Evolutionary conservation across 495 filamentous ascomycete species (phyloP).

Genomic region (Xylaria castorea): DNA sequence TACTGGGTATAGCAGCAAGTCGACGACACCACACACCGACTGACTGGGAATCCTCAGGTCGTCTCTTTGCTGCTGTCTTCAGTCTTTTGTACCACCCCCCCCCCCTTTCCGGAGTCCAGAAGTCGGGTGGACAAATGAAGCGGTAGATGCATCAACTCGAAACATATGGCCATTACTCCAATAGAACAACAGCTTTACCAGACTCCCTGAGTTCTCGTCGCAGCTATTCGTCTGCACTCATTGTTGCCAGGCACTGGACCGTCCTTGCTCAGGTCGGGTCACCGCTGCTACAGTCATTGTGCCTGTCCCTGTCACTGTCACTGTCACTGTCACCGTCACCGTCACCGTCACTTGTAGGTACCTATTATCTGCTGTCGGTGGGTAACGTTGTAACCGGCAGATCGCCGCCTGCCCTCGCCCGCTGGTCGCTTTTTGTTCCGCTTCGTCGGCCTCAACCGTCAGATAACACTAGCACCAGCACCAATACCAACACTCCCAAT

Average conservation of each 20-base stretch:
- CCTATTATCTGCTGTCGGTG: not conserved
- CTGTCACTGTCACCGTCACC: not conserved
- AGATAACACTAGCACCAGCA: not conserved
- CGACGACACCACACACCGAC: conserved; percentile 1
- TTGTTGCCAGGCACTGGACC: not conserved
- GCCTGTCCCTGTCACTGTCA: not conserved
- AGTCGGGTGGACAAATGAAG: conserved; percentile 18
- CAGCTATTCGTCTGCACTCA: not conserved
- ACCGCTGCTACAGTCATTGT: not conserved
- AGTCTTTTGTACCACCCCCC: conserved; percentile 13
- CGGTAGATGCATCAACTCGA: conserved; percentile 13
- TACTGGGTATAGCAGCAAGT: not conserved
- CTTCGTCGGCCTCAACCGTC: conserved; percentile 12
- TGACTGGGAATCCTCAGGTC: conserved; percentile 9
- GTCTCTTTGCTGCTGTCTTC: not conserved
- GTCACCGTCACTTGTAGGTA: not conserved
- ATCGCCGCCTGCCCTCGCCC: conserved; percentile 6
- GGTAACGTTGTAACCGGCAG: conserved; percentile 12
- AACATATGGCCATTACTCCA: conserved; percentile 2
- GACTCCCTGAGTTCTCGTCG: not conserved
- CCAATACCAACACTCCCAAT: not conserved
- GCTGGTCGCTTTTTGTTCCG: conserved; percentile 25
- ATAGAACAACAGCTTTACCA: conserved; percentile 1
- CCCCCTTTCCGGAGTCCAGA: conserved; percentile 4
- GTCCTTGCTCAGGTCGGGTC: not conserved